phyloP scores from a whole-genome alignment of 148 eudicot genomes.

The Cornus kousa region DNA sequence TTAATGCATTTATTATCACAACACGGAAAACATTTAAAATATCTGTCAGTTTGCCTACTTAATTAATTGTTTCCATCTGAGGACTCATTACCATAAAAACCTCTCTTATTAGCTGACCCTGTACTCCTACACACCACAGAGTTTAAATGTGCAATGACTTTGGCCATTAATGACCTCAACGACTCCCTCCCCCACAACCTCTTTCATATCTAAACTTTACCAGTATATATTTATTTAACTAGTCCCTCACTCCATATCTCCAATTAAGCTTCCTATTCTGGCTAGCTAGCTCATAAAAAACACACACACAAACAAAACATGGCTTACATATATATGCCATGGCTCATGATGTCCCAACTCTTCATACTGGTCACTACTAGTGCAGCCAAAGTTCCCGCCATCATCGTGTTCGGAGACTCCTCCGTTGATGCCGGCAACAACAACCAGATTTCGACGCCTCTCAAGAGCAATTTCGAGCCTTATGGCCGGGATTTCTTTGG shows the following conservation, averaged over 20 bases:
- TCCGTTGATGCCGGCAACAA: slow-evolving; percentile 93
- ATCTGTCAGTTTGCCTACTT: too few relatives aligned
- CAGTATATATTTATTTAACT: neutral
- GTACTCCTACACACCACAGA: neutral
- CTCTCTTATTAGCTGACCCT: neutral
- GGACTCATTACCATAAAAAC: neutral
- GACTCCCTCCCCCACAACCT: neutral
- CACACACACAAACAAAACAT: neutral
- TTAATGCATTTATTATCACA: neutral
- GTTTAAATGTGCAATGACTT: neutral
- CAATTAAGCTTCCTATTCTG: neutral
- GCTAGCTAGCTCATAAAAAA: too few relatives aligned
- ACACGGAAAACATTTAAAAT: too few relatives aligned
- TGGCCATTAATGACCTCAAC: neutral
- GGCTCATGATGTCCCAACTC: neutral
- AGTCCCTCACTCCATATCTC: neutral
- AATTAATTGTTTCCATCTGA: too few relatives aligned
- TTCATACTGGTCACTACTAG: neutral
- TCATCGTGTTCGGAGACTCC: slow-evolving; percentile 90
- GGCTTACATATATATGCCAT: neutral
- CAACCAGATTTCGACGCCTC: slow-evolving; percentile 53
- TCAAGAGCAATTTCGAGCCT: slow-evolving; percentile 73
- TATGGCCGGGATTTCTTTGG: slow-evolving; percentile 79
- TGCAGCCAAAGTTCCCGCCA: slow-evolving; percentile 53
- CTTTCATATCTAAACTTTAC: neutral